Conservation (phyloP, 129 eudicot species). For the Centella asiatica region DNA sequence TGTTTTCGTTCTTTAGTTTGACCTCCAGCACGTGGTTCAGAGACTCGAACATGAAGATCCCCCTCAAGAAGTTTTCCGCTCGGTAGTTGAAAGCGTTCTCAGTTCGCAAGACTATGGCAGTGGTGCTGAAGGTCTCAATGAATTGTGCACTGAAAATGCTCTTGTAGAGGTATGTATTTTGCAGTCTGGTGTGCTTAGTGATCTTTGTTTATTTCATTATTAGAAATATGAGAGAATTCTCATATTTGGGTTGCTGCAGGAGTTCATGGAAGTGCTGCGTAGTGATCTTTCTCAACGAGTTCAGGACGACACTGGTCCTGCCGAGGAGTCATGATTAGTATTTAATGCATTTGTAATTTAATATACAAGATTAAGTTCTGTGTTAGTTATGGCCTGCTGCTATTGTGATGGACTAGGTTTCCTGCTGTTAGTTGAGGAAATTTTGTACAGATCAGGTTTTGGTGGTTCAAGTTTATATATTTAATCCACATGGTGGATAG, state of each 20-base stretch:
- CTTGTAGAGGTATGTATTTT: constrained; percentile 52
- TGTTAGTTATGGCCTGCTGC: constrained; percentile 1
- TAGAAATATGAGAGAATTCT: neutral
- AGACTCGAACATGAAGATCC: constrained; percentile 47
- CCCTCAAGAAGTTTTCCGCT: constrained; percentile 48
- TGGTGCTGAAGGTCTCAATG: constrained; percentile 34
- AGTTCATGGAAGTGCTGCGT: constrained; percentile 55
- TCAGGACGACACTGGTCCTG: constrained; percentile 23
- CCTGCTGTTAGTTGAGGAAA: neutral
- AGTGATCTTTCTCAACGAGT: constrained; percentile 49
- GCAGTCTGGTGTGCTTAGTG: neutral
- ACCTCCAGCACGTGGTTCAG: constrained; percentile 47
- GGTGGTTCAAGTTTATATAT: neutral
- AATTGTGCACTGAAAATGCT: constrained; percentile 39
- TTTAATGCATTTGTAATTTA: constrained; percentile 6
- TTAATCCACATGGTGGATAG: too few species aligned
- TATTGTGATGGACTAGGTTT: constrained; percentile 1
- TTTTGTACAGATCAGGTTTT: constrained; percentile 2
- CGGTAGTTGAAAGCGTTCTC: constrained; percentile 57
- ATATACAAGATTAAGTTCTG: neutral
- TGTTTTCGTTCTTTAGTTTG: constrained; percentile 23
- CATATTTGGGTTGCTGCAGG: constrained; percentile 32
- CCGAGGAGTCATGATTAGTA: constrained; percentile 21
- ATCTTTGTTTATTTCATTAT: neutral
- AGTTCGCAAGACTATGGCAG: constrained; percentile 22